phyloP scores from a whole-genome alignment of 202 grass and related monocot species.

The Hordeum pubiflorum region DNA sequence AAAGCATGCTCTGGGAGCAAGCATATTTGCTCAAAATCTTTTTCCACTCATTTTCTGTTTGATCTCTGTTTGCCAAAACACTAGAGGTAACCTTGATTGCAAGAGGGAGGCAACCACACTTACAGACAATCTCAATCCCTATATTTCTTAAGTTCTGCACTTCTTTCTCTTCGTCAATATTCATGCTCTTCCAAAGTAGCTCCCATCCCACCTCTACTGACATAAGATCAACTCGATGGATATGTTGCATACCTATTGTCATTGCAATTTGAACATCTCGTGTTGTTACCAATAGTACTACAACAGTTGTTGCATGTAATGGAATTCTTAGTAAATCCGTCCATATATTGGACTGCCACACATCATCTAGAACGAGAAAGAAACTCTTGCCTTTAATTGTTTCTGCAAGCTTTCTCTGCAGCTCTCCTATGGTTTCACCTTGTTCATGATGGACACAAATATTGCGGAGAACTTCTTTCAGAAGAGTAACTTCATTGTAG shows the following conservation, averaged over 20 bases:
- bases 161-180: background rate
- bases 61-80: background rate
- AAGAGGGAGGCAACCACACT: slow-evolving; percentile 13
- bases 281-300: slow-evolving; percentile 7
- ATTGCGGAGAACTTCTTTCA: slow-evolving; percentile 21
- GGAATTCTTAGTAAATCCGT: slow-evolving; percentile 7
- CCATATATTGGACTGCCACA: slow-evolving; percentile 18
- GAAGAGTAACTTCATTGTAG: background rate
- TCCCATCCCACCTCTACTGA: slow-evolving; percentile 25
- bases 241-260: background rate
- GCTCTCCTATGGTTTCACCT: background rate
- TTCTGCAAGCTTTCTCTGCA: background rate
- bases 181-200: slow-evolving; percentile 15
- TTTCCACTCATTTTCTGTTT: slow-evolving; percentile 2
- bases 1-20: slow-evolving; percentile 12
- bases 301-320: background rate
- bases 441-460: background rate
- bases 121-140: slow-evolving; percentile 6
- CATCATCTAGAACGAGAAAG: slow-evolving; percentile 33
- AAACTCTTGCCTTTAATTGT: background rate
- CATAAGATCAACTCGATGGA: background rate
- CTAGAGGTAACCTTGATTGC: slow-evolving; percentile 21
- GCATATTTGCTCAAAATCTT: background rate
- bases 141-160: background rate
- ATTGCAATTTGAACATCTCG: background rate